Conservation (phyloP, 2,329 filamentous ascomycete genomes). For the Thelonectria rubi region DNA sequence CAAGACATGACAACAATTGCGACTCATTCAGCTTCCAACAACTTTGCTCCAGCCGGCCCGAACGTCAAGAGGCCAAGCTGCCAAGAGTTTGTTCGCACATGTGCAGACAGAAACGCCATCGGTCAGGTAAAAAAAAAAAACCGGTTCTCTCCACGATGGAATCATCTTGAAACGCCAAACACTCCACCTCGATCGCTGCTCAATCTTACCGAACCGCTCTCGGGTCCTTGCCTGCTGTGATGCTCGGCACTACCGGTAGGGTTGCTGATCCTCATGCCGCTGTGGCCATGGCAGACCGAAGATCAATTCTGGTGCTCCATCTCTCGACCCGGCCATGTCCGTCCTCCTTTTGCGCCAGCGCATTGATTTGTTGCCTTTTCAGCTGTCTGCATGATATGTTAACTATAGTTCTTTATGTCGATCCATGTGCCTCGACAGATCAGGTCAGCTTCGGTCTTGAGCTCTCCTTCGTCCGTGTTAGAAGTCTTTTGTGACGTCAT, state of each 20-base stretch:
- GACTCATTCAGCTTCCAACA: too few relatives aligned
- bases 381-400: not conserved
- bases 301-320: not conserved
- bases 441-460: not conserved
- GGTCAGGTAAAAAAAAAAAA: not conserved
- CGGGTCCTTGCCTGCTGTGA: conserved; percentile 15
- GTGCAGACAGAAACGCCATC: conserved; percentile 4
- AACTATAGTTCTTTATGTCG: not conserved
- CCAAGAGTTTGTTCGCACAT: conserved; percentile 14
- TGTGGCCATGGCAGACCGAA: not conserved
- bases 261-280: not conserved
- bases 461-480: not conserved
- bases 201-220: conserved; percentile 30
- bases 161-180: conserved; percentile 30
- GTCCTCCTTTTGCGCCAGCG: not conserved
- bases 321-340: not conserved
- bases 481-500: not conserved
- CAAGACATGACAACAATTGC: not conserved
- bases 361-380: not conserved
- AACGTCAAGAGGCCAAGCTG: conserved; percentile 9
- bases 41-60: conserved; percentile 8
- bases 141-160: conserved; percentile 5
- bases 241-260: conserved; percentile 3
- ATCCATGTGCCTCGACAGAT: not conserved
- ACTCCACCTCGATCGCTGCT: conserved; percentile 27